Base-by-base conservation (phyloP, 805 yeast genomes). In the Starmerella riodocensis region DNA sequence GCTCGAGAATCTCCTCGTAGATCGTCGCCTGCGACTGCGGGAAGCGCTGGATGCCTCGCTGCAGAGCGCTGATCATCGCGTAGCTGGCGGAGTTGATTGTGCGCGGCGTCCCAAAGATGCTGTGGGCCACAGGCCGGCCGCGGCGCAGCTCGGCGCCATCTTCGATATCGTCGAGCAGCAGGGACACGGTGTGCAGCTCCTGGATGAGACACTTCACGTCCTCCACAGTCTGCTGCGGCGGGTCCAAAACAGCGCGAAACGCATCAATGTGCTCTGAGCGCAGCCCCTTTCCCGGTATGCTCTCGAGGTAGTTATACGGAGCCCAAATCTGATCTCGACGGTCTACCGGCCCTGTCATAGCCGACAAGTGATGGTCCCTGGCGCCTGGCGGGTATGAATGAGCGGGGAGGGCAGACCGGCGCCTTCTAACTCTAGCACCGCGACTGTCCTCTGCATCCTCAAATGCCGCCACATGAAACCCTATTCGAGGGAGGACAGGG, bases 151-250 rank as follows among this genome's bases (percentile, higher is more conserved):
- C 60, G 0, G 93, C 78, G 29, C 60, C 64, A 56, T 86, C 97
- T 54, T 86, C 97, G 21, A 86, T 79, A 53, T 86, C 97, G 57
- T 86, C 97, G 29, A 86, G 73, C 37, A 79, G 59, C 41, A 79
- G 56, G 9, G 84, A 75, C 0, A 85, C 72, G 4, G 72, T 67
- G 55, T 80, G 91, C 22, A 80, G 58, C 31, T 69, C 67, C 44
- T 71, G 74, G n/a, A 78, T 66, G 21, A 75, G 60, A 9, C 58
- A 53, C 24, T 68, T 62, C 9, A 80, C 62, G 27, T 55, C 54
- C 0, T 40, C 48, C 8, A 77, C 51, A 20, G 59, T 54, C 1
- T 47, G 53, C 2, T 45, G 48, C 0, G 72, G 67, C 1, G 76
- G 64, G 13, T 61, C 38, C 29, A 74, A 62, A 25, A 74, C 60